Evolutionary conservation across 495 filamentous ascomycete species (phyloP), one percentile per base, ranked within the genome.

Genomic region (Echria macrotheca): DNA sequence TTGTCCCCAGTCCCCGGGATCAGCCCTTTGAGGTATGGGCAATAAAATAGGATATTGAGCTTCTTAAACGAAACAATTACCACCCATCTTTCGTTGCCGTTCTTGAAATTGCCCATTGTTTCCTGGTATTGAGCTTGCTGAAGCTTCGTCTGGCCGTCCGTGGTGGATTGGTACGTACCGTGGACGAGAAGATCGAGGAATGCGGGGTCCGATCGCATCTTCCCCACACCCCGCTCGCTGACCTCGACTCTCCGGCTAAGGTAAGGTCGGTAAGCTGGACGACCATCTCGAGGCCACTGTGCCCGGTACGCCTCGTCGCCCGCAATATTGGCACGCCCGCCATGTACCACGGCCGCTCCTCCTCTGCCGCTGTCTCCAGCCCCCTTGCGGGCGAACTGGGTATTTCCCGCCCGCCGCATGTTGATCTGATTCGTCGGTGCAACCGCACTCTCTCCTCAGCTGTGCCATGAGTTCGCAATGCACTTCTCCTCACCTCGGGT

Each of bases 401-500:
- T 26, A 14, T 18, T 29, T 44, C 42, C 41, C 41, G 41, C 31
- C 41, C 11, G n/a, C 23, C 21, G 24, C 24, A 24, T 32, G 19
- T 29, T 22, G 21, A 46, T 44, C 54, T 47, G 55, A 58, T 61
- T 56, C 50, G 52, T 45, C 48, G 37, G 55, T 58, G 52, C 50
- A 24, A 50, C 55, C 47, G 55, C 54, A 50, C n/a, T n/a, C n/a
- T 49, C 35, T 43, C 11, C 15, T 52, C 28, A 44, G 10, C 29
- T 54, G 52, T 54, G 52, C 38, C 29, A 53, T 45, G 48, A 40
- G 37, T 40, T 42, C 37, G 40, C 44, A 31, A 6, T 12, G 28
- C 28, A 6, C 44, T 50, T 43, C 50, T 40, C 33, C 42, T 46
- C 43, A 29, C 21, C 43, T 41, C 18, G 47, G 22, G 10, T 28